Evolutionary conservation across 306 rosid species (phyloP).

Genomic region (Cercis canadensis): DNA sequence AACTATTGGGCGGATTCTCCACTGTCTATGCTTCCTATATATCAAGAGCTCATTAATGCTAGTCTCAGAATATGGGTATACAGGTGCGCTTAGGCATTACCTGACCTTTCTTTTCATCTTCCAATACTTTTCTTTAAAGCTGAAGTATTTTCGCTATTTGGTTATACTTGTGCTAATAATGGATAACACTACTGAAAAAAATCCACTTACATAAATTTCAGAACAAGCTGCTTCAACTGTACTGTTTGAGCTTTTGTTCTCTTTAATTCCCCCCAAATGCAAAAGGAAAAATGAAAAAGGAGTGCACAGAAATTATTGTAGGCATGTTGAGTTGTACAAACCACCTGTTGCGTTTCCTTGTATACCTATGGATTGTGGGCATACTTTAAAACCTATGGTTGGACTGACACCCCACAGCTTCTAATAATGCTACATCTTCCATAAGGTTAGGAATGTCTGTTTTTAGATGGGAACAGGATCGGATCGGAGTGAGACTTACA

Average conservation of each 20-base stretch:
- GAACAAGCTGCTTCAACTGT: neutral
- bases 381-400: neutral
- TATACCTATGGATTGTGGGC: neutral
- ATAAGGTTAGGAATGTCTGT: neutral
- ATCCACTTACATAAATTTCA: neutral
- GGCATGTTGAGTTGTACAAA: neutral
- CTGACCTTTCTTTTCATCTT: constrained; percentile 19
- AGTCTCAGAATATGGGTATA: constrained; percentile 81
- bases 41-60: constrained; percentile 79
- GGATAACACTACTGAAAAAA: neutral
- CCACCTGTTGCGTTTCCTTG: neutral
- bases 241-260: too few relatives aligned
- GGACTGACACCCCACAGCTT: neutral
- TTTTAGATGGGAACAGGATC: too few relatives aligned
- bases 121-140: constrained; percentile 12
- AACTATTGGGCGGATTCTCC: constrained; percentile 91
- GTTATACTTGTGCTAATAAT: neutral
- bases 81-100: constrained; percentile 56
- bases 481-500: neutral
- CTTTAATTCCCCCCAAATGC: too few relatives aligned
- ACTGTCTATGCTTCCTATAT: constrained; percentile 90
- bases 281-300: neutral
- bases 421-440: neutral
- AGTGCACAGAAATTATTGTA: neutral
- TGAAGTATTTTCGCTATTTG: constrained; percentile 6